phyloP scores from a whole-genome alignment of 768 basidiomycete species.

The Amyloporia xantha region DNA sequence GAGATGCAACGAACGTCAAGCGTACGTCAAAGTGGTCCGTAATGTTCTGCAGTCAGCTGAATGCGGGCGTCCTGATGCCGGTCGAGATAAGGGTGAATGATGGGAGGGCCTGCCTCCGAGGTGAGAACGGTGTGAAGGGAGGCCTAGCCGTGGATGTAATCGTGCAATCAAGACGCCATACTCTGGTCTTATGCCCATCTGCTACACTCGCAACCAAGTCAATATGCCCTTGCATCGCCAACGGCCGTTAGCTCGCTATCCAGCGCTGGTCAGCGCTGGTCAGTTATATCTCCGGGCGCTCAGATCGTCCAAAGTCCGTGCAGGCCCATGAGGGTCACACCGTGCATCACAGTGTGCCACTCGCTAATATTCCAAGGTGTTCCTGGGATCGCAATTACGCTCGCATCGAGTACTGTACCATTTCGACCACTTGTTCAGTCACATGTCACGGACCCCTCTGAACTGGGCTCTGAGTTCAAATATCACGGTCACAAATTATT shows the following conservation, averaged over 20 bases:
- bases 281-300: neutral
- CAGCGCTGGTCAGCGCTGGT: neutral
- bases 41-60: neutral
- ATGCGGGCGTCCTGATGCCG: conserved; percentile 15
- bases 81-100: conserved; percentile 19
- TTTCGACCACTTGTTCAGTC: no score
- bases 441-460: no score
- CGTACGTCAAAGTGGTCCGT: conserved; percentile 15
- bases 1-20: conserved; percentile 9
- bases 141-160: conserved; percentile 10
- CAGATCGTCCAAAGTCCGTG: no score
- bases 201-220: conserved; percentile 9
- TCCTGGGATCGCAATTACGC: neutral
- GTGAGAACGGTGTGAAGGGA: conserved; percentile 13
- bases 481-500: no score
- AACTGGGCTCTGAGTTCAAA: no score
- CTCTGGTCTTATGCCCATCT: conserved; percentile 5
- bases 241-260: neutral
- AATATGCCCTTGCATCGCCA: neutral
- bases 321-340: no score
- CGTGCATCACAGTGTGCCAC: no score
- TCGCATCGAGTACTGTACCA: no score
- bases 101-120: conserved; percentile 12
- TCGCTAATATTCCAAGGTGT: neutral
- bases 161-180: conserved; percentile 9